Conservation (phyloP, 495 filamentous ascomycete species). For the Aspergillus haitiensis region DNA sequence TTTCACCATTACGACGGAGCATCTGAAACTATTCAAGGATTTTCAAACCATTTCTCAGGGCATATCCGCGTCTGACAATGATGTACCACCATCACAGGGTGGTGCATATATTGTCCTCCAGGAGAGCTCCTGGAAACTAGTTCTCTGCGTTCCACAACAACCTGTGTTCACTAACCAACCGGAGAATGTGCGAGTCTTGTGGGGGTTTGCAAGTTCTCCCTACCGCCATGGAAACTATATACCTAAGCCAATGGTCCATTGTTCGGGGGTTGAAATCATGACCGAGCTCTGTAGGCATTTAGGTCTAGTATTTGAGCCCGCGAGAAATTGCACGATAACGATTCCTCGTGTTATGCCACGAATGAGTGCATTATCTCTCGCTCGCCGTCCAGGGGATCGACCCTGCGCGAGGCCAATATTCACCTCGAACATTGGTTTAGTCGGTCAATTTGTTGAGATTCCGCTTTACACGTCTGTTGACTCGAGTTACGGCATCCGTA, state of each 20-base stretch:
- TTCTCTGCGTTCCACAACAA: slow-evolving; percentile 35
- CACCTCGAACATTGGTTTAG: slow-evolving; percentile 31
- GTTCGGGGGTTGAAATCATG: slow-evolving; percentile 38
- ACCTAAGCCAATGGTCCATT: slow-evolving; percentile 38
- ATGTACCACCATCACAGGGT: background rate
- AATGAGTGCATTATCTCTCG: slow-evolving; percentile 9
- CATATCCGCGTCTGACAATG: too few relatives aligned
- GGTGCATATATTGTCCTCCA: slow-evolving; percentile 18
- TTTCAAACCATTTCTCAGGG: background rate
- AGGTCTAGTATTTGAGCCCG: slow-evolving; percentile 3
- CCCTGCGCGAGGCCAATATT: slow-evolving; percentile 32
- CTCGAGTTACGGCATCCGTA: slow-evolving; percentile 37
- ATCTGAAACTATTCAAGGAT: background rate
- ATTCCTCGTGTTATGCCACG: slow-evolving; percentile 27
- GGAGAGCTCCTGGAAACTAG: slow-evolving; percentile 38
- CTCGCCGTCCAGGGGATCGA: slow-evolving; percentile 26
- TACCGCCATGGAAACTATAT: slow-evolving; percentile 32
- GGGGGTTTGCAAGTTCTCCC: slow-evolving; percentile 39
- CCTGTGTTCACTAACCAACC: slow-evolving; percentile 37
- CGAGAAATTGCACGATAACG: slow-evolving; percentile 14
- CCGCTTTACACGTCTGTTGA: slow-evolving; percentile 32
- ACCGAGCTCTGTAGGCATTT: slow-evolving; percentile 36
- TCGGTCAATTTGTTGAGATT: slow-evolving; percentile 40
- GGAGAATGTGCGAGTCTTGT: slow-evolving; percentile 28
- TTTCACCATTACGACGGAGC: slow-evolving; percentile 5